Evolutionary conservation across 2,329 filamentous ascomycete species (phyloP).

Genomic region (Zymoseptoria tritici): DNA sequence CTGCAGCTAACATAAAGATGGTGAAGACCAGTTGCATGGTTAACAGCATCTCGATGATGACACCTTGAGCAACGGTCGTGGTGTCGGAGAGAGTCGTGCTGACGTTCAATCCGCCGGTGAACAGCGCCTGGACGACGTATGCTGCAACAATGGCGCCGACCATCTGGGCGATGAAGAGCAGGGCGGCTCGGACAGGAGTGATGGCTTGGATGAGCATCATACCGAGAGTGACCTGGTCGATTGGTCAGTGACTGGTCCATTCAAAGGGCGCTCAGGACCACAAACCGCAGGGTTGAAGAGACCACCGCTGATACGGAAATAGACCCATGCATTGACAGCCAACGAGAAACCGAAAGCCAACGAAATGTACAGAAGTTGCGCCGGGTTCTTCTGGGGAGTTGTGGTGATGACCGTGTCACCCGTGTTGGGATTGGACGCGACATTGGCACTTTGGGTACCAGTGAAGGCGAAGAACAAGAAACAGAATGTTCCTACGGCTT

Average conservation of each 20-base stretch:
- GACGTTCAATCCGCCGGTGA: slow-evolving; percentile 19
- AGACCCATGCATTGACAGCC: slow-evolving; percentile 32
- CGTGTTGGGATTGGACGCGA: background rate
- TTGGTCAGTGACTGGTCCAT: background rate
- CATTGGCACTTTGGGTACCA: slow-evolving; percentile 27
- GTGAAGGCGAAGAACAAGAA: slow-evolving; percentile 33
- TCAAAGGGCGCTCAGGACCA: background rate
- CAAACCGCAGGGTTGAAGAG: slow-evolving; percentile 21
- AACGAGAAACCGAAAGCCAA: slow-evolving; percentile 24
- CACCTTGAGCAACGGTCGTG: slow-evolving; percentile 20
- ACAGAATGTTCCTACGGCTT: slow-evolving; percentile 36
- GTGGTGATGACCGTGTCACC: slow-evolving; percentile 7
- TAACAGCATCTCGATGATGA: slow-evolving; percentile 31
- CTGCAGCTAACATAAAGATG: slow-evolving; percentile 31
- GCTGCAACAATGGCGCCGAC: slow-evolving; percentile 24
- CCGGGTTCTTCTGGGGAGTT: slow-evolving; percentile 10
- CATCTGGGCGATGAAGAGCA: slow-evolving; percentile 23
- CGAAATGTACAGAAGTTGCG: slow-evolving; percentile 19
- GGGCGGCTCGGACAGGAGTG: slow-evolving; percentile 13
- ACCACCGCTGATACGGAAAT: slow-evolving; percentile 24
- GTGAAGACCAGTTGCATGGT: slow-evolving; percentile 27
- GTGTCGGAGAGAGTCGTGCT: slow-evolving; percentile 20
- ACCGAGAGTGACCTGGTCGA: slow-evolving; percentile 14
- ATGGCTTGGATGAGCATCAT: slow-evolving; percentile 19
- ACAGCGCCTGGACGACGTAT: slow-evolving; percentile 19